Conservation (phyloP, 306 rosid genomes). For the Quercus aquifolioides region DNA sequence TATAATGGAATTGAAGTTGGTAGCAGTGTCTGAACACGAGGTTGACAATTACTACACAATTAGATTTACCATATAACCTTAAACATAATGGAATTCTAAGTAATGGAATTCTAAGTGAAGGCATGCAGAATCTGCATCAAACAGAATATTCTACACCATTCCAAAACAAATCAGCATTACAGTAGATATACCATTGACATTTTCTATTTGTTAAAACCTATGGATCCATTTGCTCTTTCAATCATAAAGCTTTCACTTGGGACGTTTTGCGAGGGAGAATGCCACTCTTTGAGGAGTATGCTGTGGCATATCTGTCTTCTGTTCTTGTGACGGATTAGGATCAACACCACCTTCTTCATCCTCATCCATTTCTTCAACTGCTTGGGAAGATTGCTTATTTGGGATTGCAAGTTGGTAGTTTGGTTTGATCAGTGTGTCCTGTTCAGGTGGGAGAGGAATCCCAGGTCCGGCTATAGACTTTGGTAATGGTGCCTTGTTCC, state of each 20-base stretch:
- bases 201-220: background rate
- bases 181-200: background rate
- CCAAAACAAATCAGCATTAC: background rate
- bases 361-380: slow-evolving; percentile 67
- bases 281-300: slow-evolving; percentile 71
- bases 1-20: too few relatives aligned
- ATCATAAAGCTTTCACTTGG: slow-evolving; percentile 21
- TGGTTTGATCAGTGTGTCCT: slow-evolving; percentile 72
- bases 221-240: background rate
- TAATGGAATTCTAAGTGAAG: background rate
- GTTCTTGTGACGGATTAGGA: slow-evolving; percentile 57
- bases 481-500: slow-evolving; percentile 77
- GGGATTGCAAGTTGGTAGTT: slow-evolving; percentile 79
- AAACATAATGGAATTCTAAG: background rate
- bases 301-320: slow-evolving; percentile 46
- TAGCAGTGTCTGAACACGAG: too few relatives aligned
- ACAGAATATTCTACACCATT: background rate
- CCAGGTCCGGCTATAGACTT: slow-evolving; percentile 67
- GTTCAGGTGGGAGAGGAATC: slow-evolving; percentile 71
- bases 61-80: background rate
- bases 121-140: background rate
- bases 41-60: background rate
- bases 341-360: slow-evolving; percentile 52
- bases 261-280: slow-evolving; percentile 67
- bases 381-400: slow-evolving; percentile 60